Base-by-base conservation (phyloP, 345 rosid species). In the Euphorbia pulcherrima region DNA sequence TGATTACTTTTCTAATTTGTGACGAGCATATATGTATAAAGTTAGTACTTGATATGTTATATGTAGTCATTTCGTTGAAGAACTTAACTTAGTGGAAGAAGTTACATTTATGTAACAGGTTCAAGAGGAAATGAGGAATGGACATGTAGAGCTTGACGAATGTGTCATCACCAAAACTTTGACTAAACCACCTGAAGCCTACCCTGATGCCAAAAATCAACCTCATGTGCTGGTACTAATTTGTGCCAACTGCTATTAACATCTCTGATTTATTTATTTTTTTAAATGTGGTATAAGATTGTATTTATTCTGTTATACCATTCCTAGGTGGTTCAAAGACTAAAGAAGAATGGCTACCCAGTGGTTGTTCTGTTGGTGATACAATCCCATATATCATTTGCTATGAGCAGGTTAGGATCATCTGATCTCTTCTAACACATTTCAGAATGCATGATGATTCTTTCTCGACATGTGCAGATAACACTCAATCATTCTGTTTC, bases 111-210 rank as follows among this genome's bases (percentile, higher is more conserved):
- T 77, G 72, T 69, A 75, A 87, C 89, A 94, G 99, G 85, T 84
- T 63, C 86, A 86, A 66, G 97, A 88, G 73, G 93, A 94, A 44
- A 89, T 91, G 95, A 89, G 96, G 83, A 85, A 75, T 74, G 99
- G 97, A 67, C 88, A 88, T 83, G 88, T 89, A 63, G 84, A 76
- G 46, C 97, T 94, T 65, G 95, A 91, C 84, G 88, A 91, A 79
- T 94, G 91, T 73, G 82, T 91, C 72, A 94, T 94, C 75, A 88
- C 97, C 73, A 94, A 91, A 88, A 75, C 96, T 73, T 82, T 94
- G 81, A 94, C 99, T 70, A 94, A 91, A 75, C 88, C 90, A 46
- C 96, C 96, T 58, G 93, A 87, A 87, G 90, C 95, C 59, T 94
- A 94, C 78, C 92, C 96, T 60, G 99, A 94, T 85, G 88, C 92